Conservation (phyloP, 306 rosid genomes). For the Argentina anserina region DNA sequence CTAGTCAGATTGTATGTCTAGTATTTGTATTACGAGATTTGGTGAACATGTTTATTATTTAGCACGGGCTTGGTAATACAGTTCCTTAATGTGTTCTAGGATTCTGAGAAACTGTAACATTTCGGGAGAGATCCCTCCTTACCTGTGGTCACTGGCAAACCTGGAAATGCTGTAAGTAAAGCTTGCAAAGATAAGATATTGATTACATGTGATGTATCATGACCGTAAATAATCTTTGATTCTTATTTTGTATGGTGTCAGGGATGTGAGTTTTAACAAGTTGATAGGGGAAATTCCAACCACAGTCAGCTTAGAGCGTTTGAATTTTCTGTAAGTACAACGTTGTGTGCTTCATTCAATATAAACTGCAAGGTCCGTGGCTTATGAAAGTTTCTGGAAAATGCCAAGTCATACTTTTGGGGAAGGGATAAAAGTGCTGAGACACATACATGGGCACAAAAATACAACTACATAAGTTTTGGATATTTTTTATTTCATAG, state of each 20-base stretch:
- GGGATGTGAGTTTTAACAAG: conserved; percentile 87
- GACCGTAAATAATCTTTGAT: conserved; percentile 13
- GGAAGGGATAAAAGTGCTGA: not conserved
- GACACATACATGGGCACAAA: not conserved
- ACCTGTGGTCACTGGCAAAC: conserved; percentile 52
- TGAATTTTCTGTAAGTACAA: conserved; percentile 61
- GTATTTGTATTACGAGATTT: conserved; percentile 13
- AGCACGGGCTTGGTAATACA: conserved; percentile 28
- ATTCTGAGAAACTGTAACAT: conserved; percentile 78
- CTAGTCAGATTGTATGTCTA: conserved; percentile 56
- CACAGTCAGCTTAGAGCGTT: conserved; percentile 22
- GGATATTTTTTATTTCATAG: not conserved
- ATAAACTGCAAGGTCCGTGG: not conserved
- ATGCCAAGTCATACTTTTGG: not conserved
- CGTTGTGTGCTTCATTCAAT: not conserved
- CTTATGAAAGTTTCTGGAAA: not conserved
- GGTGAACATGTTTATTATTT: conserved; percentile 8
- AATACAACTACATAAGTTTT: not conserved
- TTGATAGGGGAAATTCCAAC: conserved; percentile 72
- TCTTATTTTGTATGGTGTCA: conserved; percentile 21
- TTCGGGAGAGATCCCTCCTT: conserved; percentile 66
- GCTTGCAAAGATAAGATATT: conserved; percentile 2
- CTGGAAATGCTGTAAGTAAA: conserved; percentile 59
- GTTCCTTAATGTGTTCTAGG: conserved; percentile 39
- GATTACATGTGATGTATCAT: not conserved